Percentiles rank a stretch among this genome's conserved stretches.
phyloP scores from a whole-genome alignment of 441 rosid species.

The Erysimum cheiri region DNA sequence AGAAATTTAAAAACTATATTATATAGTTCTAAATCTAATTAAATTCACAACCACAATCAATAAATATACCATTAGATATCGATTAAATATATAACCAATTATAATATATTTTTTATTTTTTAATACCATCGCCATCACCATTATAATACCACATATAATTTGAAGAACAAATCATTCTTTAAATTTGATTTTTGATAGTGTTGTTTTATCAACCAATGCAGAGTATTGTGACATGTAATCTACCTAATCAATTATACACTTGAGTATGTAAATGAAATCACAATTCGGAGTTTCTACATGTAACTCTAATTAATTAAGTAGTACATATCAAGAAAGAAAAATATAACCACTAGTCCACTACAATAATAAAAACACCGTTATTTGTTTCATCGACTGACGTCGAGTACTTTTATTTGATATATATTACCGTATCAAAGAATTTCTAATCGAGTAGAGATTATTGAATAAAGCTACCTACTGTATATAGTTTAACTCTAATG shows the following conservation, averaged over 20 bases:
- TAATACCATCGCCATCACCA: constrained; percentile 27
- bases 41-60: constrained; percentile 15
- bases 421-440: neutral
- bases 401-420: neutral
- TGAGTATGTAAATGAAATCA: constrained; percentile 14
- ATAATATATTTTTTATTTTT: neutral
- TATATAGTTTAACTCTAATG: neutral
- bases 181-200: constrained; percentile 35
- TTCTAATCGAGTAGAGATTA: neutral
- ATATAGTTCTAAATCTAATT: constrained; percentile 2
- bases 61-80: constrained; percentile 10
- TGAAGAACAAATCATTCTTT: constrained; percentile 29
- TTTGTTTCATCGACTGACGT: constrained; percentile 2
- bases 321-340: constrained; percentile 6
- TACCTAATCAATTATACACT: constrained; percentile 36
- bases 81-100: neutral
- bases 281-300: neutral
- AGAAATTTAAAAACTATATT: neutral
- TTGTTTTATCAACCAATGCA: constrained; percentile 43
- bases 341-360: neutral
- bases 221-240: constrained; percentile 40
- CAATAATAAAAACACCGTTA: neutral
- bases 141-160: constrained; percentile 10
- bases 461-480: neutral
- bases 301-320: neutral